Percentiles rank a stretch among this genome's conserved stretches.
Conservation (phyloP, 1,284 basidiomycete species). For the Amylostereum areolatum region DNA sequence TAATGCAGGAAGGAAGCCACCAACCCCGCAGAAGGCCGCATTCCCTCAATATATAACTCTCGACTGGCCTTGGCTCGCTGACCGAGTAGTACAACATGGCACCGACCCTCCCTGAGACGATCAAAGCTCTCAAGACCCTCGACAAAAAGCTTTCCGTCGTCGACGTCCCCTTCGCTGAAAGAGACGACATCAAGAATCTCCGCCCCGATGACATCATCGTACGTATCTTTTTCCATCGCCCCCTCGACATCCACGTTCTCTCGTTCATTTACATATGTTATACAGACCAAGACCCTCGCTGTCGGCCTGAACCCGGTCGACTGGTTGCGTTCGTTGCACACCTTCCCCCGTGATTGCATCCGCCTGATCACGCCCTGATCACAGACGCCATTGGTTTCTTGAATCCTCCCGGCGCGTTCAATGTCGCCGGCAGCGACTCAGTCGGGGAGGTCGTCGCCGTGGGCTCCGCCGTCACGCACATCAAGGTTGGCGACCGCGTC, state of each 20-base stretch:
- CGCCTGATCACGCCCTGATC: background rate
- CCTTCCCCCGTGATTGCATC: background rate
- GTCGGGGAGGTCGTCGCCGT: constrained; percentile 33
- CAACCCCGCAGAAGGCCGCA: no score
- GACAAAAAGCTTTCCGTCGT: background rate
- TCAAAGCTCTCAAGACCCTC: background rate
- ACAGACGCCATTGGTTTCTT: background rate
- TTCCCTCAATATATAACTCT: no score
- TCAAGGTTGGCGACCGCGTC: constrained; percentile 35
- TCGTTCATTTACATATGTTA: no score
- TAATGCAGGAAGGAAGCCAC: no score
- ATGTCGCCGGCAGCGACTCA: constrained; percentile 37
- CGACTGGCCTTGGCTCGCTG: no score
- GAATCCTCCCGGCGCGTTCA: background rate
- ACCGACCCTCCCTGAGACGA: background rate
- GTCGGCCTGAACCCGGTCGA: background rate
- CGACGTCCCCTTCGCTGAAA: background rate
- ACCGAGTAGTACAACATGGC: no score
- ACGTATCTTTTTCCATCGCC: background rate
- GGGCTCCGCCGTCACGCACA: constrained; percentile 22
- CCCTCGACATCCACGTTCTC: no score
- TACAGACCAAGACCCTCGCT: background rate
- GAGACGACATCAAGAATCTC: background rate
- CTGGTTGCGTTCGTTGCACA: background rate
- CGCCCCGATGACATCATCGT: background rate